Evolutionary conservation across 2,329 filamentous ascomycete species (phyloP).

Genomic region (Colletotrichum kahawae): DNA sequence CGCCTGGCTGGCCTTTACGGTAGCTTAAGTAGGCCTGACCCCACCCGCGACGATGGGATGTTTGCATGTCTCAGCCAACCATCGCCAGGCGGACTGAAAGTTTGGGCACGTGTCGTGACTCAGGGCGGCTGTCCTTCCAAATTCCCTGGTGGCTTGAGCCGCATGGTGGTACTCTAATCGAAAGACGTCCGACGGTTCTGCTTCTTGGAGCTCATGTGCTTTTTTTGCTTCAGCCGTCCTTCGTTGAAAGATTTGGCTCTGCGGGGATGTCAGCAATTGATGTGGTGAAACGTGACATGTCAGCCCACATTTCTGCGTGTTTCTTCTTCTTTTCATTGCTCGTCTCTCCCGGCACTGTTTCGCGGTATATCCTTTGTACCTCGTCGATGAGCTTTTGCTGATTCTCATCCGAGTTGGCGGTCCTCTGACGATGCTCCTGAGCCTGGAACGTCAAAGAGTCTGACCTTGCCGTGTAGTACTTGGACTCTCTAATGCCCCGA

Average conservation of each 20-base stretch:
- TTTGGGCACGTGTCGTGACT: not conserved
- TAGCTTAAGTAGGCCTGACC: not conserved
- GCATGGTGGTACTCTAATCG: not conserved
- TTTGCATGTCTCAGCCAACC: slow-evolving; percentile 1
- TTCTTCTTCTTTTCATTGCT: slow-evolving; percentile 53
- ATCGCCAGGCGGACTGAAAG: not conserved
- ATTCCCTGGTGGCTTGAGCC: not conserved
- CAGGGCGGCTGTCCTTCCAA: not conserved
- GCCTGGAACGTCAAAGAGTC: slow-evolving; percentile 61
- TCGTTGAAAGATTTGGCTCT: slow-evolving; percentile 54
- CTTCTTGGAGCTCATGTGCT: slow-evolving; percentile 55
- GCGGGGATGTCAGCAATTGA: not conserved
- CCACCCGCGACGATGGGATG: not conserved
- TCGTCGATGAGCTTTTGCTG: slow-evolving; percentile 53
- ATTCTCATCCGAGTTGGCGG: slow-evolving; percentile 59
- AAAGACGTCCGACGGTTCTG: slow-evolving; percentile 26
- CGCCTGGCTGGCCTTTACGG: not conserved
- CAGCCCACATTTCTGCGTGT: slow-evolving; percentile 50
- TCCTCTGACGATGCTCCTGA: slow-evolving; percentile 57
- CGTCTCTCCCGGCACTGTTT: slow-evolving; percentile 51
- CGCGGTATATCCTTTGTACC: slow-evolving; percentile 51
- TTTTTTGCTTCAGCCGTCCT: slow-evolving; percentile 52
- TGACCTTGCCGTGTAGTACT: slow-evolving; percentile 56
- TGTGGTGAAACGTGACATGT: not conserved
- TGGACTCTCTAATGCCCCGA: slow-evolving; percentile 51